Evolutionary conservation across 2,329 filamentous ascomycete genomes (phyloP).

Genomic region (Cercospora sp.): DNA sequence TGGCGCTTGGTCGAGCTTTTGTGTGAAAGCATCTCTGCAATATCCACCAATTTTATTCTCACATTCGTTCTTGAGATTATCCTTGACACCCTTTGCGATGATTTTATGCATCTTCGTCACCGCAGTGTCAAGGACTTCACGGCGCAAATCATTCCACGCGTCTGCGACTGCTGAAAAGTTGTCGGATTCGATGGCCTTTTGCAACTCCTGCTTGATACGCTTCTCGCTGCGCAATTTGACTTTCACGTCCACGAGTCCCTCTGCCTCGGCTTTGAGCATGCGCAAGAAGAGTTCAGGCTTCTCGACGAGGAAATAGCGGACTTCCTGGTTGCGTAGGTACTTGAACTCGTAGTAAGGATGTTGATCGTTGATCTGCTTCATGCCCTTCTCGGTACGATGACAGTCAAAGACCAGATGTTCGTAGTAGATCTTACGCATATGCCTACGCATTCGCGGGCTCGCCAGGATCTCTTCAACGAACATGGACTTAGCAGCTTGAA

Average conservation of each 20-base stretch:
- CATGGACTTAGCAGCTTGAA: conserved; percentile 79
- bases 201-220: conserved; percentile 73
- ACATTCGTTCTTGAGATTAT: conserved; percentile 88
- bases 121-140: conserved; percentile 79
- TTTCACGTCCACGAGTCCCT: conserved; percentile 84
- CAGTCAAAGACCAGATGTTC: conserved; percentile 82
- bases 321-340: conserved; percentile 84
- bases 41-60: conserved; percentile 87
- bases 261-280: conserved; percentile 96
- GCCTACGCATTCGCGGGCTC: conserved; percentile 85
- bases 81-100: conserved; percentile 90
- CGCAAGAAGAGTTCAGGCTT: conserved; percentile 89
- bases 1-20: conserved; percentile 90
- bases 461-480: conserved; percentile 87
- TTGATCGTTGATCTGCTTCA: conserved; percentile 89
- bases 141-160: conserved; percentile 87
- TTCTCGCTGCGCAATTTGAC: conserved; percentile 75
- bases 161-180: conserved; percentile 94
- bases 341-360: conserved; percentile 98
- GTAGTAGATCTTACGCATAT: conserved; percentile 81
- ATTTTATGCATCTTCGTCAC: conserved; percentile 78
- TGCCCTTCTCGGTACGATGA: conserved; percentile 86
- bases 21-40: conserved; percentile 84
- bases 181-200: conserved; percentile 85
- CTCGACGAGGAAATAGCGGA: conserved; percentile 67